Percentiles rank a stretch among this genome's conserved stretches.
phyloP scores from a whole-genome alignment of 768 basidiomycete species.

The Ephemerocybe angulata region DNA sequence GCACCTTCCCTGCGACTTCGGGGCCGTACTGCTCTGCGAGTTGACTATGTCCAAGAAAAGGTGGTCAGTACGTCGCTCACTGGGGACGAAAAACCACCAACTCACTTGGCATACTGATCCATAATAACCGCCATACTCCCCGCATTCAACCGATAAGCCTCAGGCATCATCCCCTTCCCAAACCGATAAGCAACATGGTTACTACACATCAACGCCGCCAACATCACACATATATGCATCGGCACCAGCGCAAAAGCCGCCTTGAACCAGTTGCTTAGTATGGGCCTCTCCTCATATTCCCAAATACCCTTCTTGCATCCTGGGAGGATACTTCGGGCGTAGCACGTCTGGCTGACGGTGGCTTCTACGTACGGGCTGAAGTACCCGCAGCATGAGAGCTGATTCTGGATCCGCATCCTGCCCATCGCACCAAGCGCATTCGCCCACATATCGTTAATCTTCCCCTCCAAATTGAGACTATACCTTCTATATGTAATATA shows the following conservation, averaged over 20 bases:
- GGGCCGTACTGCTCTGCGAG: too few species aligned
- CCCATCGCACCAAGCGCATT: constrained; percentile 50
- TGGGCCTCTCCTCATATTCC: constrained; percentile 47
- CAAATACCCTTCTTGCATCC: constrained; percentile 72
- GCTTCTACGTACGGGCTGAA: constrained; percentile 80
- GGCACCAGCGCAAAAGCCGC: constrained; percentile 64
- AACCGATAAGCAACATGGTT: constrained; percentile 86
- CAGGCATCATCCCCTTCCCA: constrained; percentile 87
- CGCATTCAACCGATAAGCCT: constrained; percentile 70
- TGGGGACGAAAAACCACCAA: too few species aligned
- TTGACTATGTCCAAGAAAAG: too few species aligned
- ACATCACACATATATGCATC: constrained; percentile 59
- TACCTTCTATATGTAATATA: constrained; percentile 77
- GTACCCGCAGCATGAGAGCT: constrained; percentile 76
- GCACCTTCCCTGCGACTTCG: too few species aligned
- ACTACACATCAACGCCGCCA: constrained; percentile 63
- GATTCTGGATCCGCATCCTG: constrained; percentile 61
- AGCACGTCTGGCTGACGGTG: constrained; percentile 68
- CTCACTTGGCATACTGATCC: constrained; percentile 82
- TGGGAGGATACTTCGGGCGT: constrained; percentile 62
- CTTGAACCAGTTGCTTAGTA: constrained; percentile 62
- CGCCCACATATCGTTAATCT: constrained; percentile 75
- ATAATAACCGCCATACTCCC: constrained; percentile 75
- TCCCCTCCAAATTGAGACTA: constrained; percentile 74
- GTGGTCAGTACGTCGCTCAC: too few species aligned